Evolutionary conservation across 2,329 filamentous ascomycete genomes (phyloP).

Genomic region (Diaporthe sp.): DNA sequence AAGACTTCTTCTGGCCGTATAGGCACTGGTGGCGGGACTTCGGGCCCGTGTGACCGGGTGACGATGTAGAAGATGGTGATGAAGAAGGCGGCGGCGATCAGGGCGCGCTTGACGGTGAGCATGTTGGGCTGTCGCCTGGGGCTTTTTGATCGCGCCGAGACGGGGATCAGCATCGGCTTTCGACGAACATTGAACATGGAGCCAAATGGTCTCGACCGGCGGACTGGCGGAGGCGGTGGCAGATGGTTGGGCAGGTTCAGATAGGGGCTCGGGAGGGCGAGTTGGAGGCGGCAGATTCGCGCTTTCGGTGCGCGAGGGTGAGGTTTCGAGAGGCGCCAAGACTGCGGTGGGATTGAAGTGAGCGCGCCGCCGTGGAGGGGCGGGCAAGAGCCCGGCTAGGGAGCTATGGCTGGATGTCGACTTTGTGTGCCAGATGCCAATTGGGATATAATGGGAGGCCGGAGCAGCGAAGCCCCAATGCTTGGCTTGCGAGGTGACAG

Average conservation of each 20-base stretch:
- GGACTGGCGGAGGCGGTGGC: background rate
- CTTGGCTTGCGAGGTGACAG: background rate
- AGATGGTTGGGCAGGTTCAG: background rate
- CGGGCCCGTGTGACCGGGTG: slow-evolving; percentile 65
- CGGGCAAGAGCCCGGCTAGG: background rate
- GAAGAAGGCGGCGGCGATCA: slow-evolving; percentile 76
- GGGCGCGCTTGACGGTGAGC: slow-evolving; percentile 82
- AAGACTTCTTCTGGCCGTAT: slow-evolving; percentile 47
- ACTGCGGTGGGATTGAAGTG: background rate
- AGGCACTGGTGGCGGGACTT: slow-evolving; percentile 41
- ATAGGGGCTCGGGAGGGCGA: background rate
- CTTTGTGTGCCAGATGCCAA: background rate
- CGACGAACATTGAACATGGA: slow-evolving; percentile 23
- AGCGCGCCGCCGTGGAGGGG: background rate
- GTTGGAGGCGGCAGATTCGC: background rate
- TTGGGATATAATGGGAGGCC: background rate
- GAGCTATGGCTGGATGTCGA: background rate
- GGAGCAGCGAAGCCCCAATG: background rate
- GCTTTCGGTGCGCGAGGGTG: background rate
- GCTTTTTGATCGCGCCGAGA: slow-evolving; percentile 15
- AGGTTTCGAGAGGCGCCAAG: slow-evolving; percentile 6
- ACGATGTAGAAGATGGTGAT: slow-evolving; percentile 77
- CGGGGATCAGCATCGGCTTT: slow-evolving; percentile 25
- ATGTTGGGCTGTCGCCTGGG: slow-evolving; percentile 57
- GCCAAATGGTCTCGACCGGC: background rate